phyloP scores from a whole-genome alignment of 2,329 filamentous ascomycete species.

The Claviceps sp. region DNA sequence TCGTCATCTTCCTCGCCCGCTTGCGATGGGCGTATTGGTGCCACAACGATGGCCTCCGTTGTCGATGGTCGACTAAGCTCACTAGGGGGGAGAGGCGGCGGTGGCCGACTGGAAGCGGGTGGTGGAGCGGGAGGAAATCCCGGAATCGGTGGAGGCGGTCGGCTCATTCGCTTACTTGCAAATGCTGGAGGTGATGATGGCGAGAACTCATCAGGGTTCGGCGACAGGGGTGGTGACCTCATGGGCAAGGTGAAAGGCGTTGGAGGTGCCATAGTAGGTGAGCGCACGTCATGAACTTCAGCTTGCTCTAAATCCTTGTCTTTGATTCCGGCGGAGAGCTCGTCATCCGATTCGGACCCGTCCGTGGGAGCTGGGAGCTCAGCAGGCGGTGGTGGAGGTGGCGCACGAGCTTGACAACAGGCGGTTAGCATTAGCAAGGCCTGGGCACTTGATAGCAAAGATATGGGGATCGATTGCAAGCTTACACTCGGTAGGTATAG shows the following conservation, averaged over 20 bases:
- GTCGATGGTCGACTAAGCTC: conserved; percentile 45
- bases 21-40: conserved; percentile 27
- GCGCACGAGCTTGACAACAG: conserved; percentile 44
- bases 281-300: conserved; percentile 16
- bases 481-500: conserved; percentile 49
- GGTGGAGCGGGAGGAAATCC: conserved; percentile 32
- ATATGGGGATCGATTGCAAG: background rate
- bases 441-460: background rate
- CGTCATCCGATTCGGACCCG: conserved; percentile 82
- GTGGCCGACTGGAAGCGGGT: conserved; percentile 44
- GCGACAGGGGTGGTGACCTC: conserved; percentile 23
- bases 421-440: background rate
- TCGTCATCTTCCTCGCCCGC: conserved; percentile 55
- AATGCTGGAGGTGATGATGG: conserved; percentile 28
- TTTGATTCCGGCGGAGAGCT: conserved; percentile 48
- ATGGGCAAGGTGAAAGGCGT: conserved; percentile 13
- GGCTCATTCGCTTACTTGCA: conserved; percentile 40
- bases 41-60: conserved; percentile 33
- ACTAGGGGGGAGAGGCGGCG: conserved; percentile 40
- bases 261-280: conserved; percentile 31
- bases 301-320: conserved; percentile 25
- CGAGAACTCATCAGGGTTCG: conserved; percentile 25
- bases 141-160: conserved; percentile 48
- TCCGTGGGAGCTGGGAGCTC: conserved; percentile 52
- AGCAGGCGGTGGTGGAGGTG: conserved; percentile 38